These are phyloP conservation scores for Penicillium steckii DNA, from an alignment of 495 filamentous ascomycete genomes.

Conservation along the genomic window DNA sequence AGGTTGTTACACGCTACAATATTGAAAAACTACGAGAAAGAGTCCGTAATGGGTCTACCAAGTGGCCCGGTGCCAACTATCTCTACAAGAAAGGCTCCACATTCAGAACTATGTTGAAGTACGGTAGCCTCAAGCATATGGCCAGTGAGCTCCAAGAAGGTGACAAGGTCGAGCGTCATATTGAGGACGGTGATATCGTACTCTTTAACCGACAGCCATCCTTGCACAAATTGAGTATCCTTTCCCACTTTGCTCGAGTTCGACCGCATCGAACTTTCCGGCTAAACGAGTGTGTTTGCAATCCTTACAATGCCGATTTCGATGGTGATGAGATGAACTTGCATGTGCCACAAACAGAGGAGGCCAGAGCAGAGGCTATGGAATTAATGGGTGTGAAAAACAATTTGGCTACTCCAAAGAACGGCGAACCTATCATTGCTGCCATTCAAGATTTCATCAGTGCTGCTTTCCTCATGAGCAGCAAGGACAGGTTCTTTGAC, in stretches of 20 bases:
- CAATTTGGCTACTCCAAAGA: conserved; percentile 92
- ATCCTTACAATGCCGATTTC: conserved; percentile 98
- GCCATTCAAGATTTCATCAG: conserved; percentile 99
- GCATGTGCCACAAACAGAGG: conserved; percentile 96
- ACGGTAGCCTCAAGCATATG: conserved; percentile 61
- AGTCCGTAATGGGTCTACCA: conserved; percentile 67
- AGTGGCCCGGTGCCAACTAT: conserved; percentile 85
- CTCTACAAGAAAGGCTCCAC: conserved; percentile 69
- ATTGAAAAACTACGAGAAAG: conserved; percentile 73
- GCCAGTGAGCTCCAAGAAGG: conserved; percentile 74
- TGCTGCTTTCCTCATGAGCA: conserved; percentile 84
- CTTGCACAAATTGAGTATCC: conserved; percentile 95
- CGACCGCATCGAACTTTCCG: conserved; percentile 95
- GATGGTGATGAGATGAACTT: conserved; percentile 99
- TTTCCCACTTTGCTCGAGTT: conserved; percentile 88
- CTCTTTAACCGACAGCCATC: conserved; percentile 98
- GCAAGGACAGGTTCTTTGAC: conserved; percentile 91
- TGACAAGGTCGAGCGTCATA: conserved; percentile 89
- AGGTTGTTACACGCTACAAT: conserved; percentile 79
- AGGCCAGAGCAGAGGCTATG: conserved; percentile 92
- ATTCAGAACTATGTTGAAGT: conserved; percentile 72
- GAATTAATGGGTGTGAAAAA: conserved; percentile 98
- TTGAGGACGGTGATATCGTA: conserved; percentile 94
- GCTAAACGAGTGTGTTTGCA: conserved; percentile 96
- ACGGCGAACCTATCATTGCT: conserved; percentile 96